Evolutionary conservation across 2,329 filamentous ascomycete genomes (phyloP).

Genomic region (Alternaria triticimaculans): DNA sequence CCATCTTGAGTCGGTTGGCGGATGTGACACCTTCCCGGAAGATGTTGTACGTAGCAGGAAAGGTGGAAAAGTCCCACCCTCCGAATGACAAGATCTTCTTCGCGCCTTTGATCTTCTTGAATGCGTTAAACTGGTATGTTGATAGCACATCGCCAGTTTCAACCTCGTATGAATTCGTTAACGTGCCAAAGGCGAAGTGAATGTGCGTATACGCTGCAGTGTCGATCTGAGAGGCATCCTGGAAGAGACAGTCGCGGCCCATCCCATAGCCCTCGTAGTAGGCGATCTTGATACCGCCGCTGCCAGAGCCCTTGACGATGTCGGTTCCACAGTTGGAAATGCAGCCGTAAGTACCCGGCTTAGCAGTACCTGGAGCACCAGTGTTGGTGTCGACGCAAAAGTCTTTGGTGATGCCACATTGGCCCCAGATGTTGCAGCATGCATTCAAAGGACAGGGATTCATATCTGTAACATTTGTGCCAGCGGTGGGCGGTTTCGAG

Average conservation of each 20-base stretch:
- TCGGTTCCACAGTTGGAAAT: slow-evolving; percentile 23
- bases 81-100: slow-evolving; percentile 56
- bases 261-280: slow-evolving; percentile 21
- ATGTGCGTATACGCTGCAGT: slow-evolving; percentile 18
- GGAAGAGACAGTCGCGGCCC: slow-evolving; percentile 16
- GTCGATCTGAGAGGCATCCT: slow-evolving; percentile 1
- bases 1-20: slow-evolving; percentile 47
- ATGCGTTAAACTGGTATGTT: slow-evolving; percentile 8
- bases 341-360: slow-evolving; percentile 16
- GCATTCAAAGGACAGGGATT: slow-evolving; percentile 28
- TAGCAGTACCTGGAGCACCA: slow-evolving; percentile 11
- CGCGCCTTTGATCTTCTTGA: slow-evolving; percentile 16
- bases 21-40: slow-evolving; percentile 47
- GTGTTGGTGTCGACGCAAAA: slow-evolving; percentile 18
- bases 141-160: not conserved
- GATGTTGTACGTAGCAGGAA: slow-evolving; percentile 46
- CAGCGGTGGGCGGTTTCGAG: slow-evolving; percentile 42
- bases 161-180: not conserved
- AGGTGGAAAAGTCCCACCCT: slow-evolving; percentile 55
- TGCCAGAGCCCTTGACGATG: slow-evolving; percentile 15
- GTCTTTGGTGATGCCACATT: slow-evolving; percentile 20
- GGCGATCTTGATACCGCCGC: slow-evolving; percentile 8
- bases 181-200: slow-evolving; percentile 20
- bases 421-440: slow-evolving; percentile 29
- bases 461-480: slow-evolving; percentile 30